Percentiles rank a stretch among this genome's conserved stretches.
Conservation (phyloP, 2,329 filamentous ascomycete species). For the Cladosporium sp. region DNA sequence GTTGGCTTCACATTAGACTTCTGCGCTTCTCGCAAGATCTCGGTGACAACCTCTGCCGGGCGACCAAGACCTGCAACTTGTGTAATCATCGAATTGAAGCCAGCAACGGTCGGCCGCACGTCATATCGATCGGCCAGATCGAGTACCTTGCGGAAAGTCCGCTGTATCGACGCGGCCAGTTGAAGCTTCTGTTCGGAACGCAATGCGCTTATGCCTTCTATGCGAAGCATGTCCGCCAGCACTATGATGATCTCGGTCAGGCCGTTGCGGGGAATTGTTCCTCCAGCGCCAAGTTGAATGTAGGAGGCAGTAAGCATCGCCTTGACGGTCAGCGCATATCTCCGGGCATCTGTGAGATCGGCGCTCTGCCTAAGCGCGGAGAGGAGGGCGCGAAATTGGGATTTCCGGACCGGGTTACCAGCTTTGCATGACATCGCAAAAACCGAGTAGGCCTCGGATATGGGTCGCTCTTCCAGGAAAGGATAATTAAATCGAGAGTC, state of each 20-base stretch:
- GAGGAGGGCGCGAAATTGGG: slow-evolving; percentile 30
- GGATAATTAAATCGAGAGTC: slow-evolving; percentile 33
- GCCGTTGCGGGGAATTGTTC: slow-evolving; percentile 30
- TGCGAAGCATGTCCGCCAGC: slow-evolving; percentile 25
- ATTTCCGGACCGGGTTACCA: slow-evolving; percentile 27
- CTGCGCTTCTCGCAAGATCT: slow-evolving; percentile 25
- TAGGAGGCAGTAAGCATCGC: slow-evolving; percentile 39
- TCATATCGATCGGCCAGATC: slow-evolving; percentile 25
- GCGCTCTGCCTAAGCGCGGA: slow-evolving; percentile 24
- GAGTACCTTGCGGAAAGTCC: slow-evolving; percentile 24
- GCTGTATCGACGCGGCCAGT: slow-evolving; percentile 21
- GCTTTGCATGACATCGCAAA: slow-evolving; percentile 45
- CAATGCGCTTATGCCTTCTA: slow-evolving; percentile 16
- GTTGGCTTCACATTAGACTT: slow-evolving; percentile 24
- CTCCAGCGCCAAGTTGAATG: slow-evolving; percentile 37
- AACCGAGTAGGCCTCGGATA: slow-evolving; percentile 42
- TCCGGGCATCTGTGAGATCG: slow-evolving; percentile 12
- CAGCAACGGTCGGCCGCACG: slow-evolving; percentile 22
- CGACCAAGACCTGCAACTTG: slow-evolving; percentile 29
- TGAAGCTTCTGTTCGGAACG: slow-evolving; percentile 16
- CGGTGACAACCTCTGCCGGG: slow-evolving; percentile 24
- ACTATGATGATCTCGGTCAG: slow-evolving; percentile 34
- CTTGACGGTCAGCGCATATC: slow-evolving; percentile 22
- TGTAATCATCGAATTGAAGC: slow-evolving; percentile 35
- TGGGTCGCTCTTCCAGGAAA: slow-evolving; percentile 41